phyloP scores from a whole-genome alignment of 345 rosid species.

The Punica granatum region DNA sequence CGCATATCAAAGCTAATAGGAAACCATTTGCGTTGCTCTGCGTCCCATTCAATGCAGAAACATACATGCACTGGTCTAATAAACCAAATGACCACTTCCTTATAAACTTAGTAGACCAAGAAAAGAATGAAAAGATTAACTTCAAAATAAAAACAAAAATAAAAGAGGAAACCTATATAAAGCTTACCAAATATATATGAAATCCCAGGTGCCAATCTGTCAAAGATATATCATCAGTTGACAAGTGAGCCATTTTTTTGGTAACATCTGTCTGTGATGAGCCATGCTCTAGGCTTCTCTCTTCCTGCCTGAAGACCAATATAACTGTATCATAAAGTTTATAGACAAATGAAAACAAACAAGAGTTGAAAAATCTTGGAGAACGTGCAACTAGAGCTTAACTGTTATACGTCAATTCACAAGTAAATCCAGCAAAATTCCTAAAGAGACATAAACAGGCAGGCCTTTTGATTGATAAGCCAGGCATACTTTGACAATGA shows the following conservation, averaged over 20 bases:
- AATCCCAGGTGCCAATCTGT: slow-evolving; percentile 97
- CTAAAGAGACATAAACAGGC: background rate
- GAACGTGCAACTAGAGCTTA: background rate
- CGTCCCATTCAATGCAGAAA: background rate
- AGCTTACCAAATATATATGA: slow-evolving; percentile 70
- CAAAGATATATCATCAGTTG: slow-evolving; percentile 67
- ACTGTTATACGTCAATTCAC: background rate
- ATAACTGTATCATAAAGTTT: background rate
- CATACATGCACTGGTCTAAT: background rate
- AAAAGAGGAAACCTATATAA: background rate
- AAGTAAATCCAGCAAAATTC: background rate
- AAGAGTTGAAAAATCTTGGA: background rate
- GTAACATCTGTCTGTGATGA: slow-evolving; percentile 51
- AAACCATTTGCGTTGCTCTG: background rate
- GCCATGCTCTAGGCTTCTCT: slow-evolving; percentile 48
- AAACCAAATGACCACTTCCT: no score
- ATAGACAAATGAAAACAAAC: background rate
- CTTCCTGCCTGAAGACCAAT: slow-evolving; percentile 67
- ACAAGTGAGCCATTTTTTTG: slow-evolving; percentile 56
- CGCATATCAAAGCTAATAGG: background rate
- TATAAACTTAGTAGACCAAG: background rate
- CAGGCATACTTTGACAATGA: background rate
- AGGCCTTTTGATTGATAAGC: background rate
- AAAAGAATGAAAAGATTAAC: slow-evolving; percentile 1
- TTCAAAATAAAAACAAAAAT: background rate